Percentiles rank a stretch among this genome's conserved stretches.
Conservation (phyloP, 2,329 filamentous ascomycete genomes). For the Aspergillus glaucus region DNA sequence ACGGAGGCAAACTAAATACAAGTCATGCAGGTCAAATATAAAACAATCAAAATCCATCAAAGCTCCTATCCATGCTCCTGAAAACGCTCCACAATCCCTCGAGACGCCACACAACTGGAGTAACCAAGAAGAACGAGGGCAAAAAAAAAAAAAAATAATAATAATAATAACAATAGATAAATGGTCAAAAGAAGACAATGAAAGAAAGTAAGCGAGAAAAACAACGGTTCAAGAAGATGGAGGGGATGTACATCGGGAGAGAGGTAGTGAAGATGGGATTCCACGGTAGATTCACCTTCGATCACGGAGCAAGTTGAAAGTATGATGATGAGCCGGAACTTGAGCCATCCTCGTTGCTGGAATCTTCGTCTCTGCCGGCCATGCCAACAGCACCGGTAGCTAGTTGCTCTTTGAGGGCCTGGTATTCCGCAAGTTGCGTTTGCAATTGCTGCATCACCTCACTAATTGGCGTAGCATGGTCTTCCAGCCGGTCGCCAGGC, state of each 20-base stretch:
- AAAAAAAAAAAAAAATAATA: constrained; percentile 5
- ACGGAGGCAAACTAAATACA: background rate
- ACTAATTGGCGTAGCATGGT: constrained; percentile 71
- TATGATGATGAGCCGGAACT: constrained; percentile 25
- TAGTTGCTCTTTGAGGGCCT: constrained; percentile 35
- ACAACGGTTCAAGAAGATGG: background rate
- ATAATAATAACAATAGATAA: constrained; percentile 2
- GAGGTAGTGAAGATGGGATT: constrained; percentile 6
- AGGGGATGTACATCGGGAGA: constrained; percentile 3
- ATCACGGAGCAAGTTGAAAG: constrained; percentile 14
- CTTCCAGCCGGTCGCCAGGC: constrained; percentile 56
- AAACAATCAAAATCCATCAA: constrained; percentile 5
- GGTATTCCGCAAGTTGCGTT: constrained; percentile 37
- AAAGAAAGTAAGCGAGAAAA: background rate
- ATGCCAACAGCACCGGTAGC: constrained; percentile 21
- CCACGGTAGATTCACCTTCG: no score
- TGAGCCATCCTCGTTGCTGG: constrained; percentile 13
- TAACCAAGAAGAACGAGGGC: background rate
- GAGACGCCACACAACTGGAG: constrained; percentile 18
- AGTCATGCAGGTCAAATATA: background rate
- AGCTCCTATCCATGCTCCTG: constrained; percentile 24
- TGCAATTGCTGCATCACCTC: constrained; percentile 49
- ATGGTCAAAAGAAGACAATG: constrained; percentile 6
- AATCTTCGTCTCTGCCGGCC: constrained; percentile 12
- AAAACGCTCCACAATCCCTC: constrained; percentile 14